Evolutionary conservation across 2,329 filamentous ascomycete genomes (phyloP), one percentile per base, ranked within the genome.

Genomic region (Tothia fuscella): DNA sequence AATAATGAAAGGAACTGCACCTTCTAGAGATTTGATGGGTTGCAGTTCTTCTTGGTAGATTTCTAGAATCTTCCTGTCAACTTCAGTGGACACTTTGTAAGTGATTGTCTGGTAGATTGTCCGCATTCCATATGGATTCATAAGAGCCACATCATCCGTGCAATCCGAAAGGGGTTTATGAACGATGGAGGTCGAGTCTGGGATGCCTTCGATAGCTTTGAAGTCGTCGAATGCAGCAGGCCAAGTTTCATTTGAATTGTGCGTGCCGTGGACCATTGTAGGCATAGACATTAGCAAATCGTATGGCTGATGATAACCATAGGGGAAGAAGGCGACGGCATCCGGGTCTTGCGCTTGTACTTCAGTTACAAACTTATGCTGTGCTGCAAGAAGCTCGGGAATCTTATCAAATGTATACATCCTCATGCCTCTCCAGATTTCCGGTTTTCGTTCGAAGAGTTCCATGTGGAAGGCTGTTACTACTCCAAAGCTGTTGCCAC

Each of bases 401-500:
- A 30, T 12, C 26, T 38, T 38, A 19, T 38, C 36, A 21, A 12
- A 21, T 16, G 12, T 26, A 20, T 29, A 29, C 2, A 12, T 29
- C 20, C 6, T 16, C 5, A 5, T 9, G 13, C n/a, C 21, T 12
- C 21, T 7, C 36, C 36, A 38, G 6, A 38, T 7, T 14, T 29
- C 26, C 9, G 26, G 26, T 14, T 9, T 14, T 16, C 35, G 13
- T 6, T 7, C 6, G 39, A 48, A 45, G 9, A 36, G 17, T n/a
- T 24, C 13, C 14, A 53, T n/a, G 14, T 48, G 25, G 5, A 53
- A 19, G 1, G 38, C 33, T 5, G 60, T 60, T 2, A 63, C 55
- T 25, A 62, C 52, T 9, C 56, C 59, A 38, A 62, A 60, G 37
- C 61, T 60, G 46, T 57, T 61, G 3, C 45, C 47, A 7, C 59